Base-by-base conservation (phyloP, 129 eudicot species). In the Pittosporum tobira region DNA sequence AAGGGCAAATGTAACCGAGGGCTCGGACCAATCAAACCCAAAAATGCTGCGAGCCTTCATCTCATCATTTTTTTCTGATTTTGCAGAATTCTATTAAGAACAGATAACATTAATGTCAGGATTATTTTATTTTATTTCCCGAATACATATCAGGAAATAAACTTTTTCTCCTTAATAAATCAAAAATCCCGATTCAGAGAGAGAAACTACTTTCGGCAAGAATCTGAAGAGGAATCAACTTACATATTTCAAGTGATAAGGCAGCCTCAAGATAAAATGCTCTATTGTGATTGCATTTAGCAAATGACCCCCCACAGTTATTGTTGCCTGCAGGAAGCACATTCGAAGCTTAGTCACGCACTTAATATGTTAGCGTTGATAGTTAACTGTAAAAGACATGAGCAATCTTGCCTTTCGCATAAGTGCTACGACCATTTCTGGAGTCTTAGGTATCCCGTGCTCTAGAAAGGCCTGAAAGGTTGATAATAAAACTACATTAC, bases 11-110 rank as follows among this genome's bases (percentile, higher is more conserved):
- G 88, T 76, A 61, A 91, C 96, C 62, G 79, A 71, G 16, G 98
- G 96, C 66, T 91, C 98, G 1, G 94, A 79, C 81, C 84, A 86
- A 71, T 86, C 98, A 82, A 91, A 72, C 6, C 96, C 90, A 51
- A 86, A 87, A 48, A 68, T 73, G 29, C 55, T 64, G 51, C 78
- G 77, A 26, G 78, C 82, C 63, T 78, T 81, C 64, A 64, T 64
- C 29, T 78, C 94, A 42, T 74, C 63, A 14, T 60, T 68, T 64
- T 70, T 81, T 13, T 73, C 73, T 18, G 79, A 68, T 53, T 80
- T 87, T 63, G 80, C 42, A 54, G 74, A 64, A 64, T 76, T 69
- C 95, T 86, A 51, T 40, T 43, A 49, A 49, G 24, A 34, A 57
- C 11, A 58, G 27, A 24, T 53, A 29, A 66, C 47, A 25, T n/a